Conservation (phyloP, 305 asterid genomes). For the Solanum hybrid region DNA sequence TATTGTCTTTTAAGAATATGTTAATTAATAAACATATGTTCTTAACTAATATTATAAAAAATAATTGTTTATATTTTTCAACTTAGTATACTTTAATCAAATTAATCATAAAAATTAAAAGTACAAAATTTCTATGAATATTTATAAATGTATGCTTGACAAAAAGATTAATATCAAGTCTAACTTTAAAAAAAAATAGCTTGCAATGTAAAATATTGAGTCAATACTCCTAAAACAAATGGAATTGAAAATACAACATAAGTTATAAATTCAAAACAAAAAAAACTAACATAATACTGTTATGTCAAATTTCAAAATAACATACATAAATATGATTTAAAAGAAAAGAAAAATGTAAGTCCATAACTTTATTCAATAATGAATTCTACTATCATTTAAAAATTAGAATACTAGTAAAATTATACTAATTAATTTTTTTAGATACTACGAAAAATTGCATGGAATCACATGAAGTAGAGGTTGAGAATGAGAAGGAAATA, state of each 20-base stretch:
- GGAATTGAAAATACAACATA: neutral
- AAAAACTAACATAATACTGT: neutral
- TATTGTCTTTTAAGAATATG: neutral
- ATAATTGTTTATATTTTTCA: neutral
- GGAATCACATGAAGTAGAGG: neutral
- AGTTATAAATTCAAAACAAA: neutral
- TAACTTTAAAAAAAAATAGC: neutral
- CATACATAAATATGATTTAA: neutral
- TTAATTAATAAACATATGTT: neutral
- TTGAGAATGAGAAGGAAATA: neutral
- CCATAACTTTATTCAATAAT: neutral
- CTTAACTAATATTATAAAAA: neutral
- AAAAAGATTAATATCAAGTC: neutral
- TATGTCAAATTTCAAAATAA: neutral
- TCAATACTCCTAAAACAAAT: neutral
- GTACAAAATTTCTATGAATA: neutral
- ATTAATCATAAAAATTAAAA: neutral
- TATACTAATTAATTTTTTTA: no score
- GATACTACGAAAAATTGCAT: neutral
- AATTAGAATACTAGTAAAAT: no score
- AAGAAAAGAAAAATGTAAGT: neutral
- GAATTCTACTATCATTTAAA: neutral
- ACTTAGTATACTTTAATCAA: neutral
- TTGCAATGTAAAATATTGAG: neutral
- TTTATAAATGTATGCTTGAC: neutral